phyloP scores from a whole-genome alignment of 257 asterid species.

The Solanum etuberosum region DNA sequence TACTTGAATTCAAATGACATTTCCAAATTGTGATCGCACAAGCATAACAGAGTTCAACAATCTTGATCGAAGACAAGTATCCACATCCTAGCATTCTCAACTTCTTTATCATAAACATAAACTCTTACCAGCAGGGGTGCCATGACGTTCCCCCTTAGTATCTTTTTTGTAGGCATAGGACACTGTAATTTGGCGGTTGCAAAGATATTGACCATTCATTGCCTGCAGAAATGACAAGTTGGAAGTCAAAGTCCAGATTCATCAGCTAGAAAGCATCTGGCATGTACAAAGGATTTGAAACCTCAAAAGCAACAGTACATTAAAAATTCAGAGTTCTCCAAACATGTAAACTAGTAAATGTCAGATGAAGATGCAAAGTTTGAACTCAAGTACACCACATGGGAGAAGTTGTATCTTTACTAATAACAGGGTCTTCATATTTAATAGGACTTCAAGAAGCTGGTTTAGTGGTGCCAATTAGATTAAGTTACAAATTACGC shows the following conservation, averaged over 20 bases:
- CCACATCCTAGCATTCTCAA: background rate
- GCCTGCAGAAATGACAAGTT: conserved; percentile 35
- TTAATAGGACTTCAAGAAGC: background rate
- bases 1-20: background rate
- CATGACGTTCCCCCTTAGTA: conserved; percentile 97
- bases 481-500: background rate
- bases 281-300: background rate
- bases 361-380: background rate
- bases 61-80: background rate
- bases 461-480: background rate
- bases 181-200: conserved; percentile 92
- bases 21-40: background rate
- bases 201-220: conserved; percentile 95
- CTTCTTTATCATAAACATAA: background rate
- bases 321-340: background rate
- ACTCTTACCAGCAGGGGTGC: conserved; percentile 85
- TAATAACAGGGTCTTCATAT: background rate
- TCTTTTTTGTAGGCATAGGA: conserved; percentile 98
- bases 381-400: background rate
- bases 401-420: background rate
- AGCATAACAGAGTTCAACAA: background rate
- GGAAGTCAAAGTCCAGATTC: background rate
- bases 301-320: background rate
- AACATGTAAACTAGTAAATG: background rate
- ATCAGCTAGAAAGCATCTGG: background rate